Percentiles rank a stretch among this genome's conserved stretches.
Evolutionary conservation across 2,329 filamentous ascomycete genomes (phyloP).

Genomic region (Fusarium sp.): DNA sequence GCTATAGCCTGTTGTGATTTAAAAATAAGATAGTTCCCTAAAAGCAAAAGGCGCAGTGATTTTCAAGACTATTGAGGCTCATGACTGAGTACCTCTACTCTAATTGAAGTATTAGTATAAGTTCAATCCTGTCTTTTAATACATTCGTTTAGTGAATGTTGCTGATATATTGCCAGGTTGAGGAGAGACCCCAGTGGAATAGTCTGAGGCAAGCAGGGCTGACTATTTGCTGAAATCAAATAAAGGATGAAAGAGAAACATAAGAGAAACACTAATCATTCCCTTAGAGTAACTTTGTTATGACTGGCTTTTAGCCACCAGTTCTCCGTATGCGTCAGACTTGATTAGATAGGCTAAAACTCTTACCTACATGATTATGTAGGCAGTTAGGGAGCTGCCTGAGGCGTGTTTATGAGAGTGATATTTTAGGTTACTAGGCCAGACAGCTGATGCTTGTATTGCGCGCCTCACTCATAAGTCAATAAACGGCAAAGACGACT

Average conservation of each 20-base stretch:
- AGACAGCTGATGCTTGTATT: not conserved
- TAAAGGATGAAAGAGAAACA: not conserved
- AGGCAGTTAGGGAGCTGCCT: not conserved
- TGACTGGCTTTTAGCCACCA: not conserved
- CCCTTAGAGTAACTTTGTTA: no score
- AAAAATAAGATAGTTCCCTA: fast-evolving
- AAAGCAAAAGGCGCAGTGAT: not conserved
- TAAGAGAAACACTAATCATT: not conserved
- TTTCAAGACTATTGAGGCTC: not conserved
- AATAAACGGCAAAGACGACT: not conserved
- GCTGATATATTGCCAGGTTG: not conserved
- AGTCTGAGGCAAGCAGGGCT: not conserved
- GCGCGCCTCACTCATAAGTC: not conserved
- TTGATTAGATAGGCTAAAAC: not conserved
- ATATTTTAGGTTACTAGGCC: not conserved
- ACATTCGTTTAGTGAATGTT: not conserved
- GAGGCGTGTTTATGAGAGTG: not conserved
- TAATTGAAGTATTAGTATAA: not conserved
- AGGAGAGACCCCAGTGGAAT: no score
- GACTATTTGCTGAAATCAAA: not conserved
- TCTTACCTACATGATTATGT: not conserved
- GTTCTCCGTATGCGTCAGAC: not conserved
- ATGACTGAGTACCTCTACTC: not conserved
- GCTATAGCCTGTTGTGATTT: not conserved
- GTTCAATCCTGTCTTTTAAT: not conserved